Conservation (phyloP, 2,329 filamentous ascomycete genomes). For the Didymosphaeria variabile region DNA sequence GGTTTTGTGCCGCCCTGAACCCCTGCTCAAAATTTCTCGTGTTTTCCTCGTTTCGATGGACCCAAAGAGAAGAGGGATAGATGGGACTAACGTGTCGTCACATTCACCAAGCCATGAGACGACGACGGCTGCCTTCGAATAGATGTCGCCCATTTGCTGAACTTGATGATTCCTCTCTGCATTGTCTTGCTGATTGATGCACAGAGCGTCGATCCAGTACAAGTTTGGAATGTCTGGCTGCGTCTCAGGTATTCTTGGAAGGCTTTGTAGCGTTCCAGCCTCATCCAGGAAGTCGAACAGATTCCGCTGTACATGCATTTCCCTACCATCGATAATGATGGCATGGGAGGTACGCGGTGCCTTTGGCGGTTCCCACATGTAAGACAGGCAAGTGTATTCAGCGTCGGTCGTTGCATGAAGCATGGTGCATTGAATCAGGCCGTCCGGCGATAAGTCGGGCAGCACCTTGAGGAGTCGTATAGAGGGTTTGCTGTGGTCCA, state of each 20-base stretch:
- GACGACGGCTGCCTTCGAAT: slow-evolving; percentile 10
- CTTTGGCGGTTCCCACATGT: slow-evolving; percentile 15
- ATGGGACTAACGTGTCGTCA: not conserved
- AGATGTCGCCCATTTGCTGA: slow-evolving; percentile 18
- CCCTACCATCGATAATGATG: slow-evolving; percentile 4
- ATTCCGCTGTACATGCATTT: slow-evolving; percentile 12
- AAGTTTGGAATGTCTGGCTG: not conserved
- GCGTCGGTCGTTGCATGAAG: slow-evolving; percentile 8
- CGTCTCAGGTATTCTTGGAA: not conserved
- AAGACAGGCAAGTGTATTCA: slow-evolving; percentile 19
- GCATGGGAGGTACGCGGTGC: not conserved
- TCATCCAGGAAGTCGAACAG: slow-evolving; percentile 16
- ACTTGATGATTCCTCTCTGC: slow-evolving; percentile 19
- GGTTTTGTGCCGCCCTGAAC: too few species aligned
- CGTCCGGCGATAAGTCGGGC: not conserved
- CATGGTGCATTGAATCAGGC: slow-evolving; percentile 13
- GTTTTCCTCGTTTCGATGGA: not conserved
- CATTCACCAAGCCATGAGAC: slow-evolving; percentile 13
- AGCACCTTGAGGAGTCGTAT: slow-evolving; percentile 8
- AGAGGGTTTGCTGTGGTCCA: slow-evolving; percentile 3
- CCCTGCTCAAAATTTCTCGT: too few species aligned
- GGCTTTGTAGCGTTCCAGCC: not conserved
- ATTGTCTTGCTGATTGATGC: slow-evolving; percentile 17
- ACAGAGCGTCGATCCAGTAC: slow-evolving; percentile 22
- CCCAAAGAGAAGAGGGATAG: not conserved